Base-by-base conservation (phyloP, 2,329 filamentous ascomycete species). In the Colletotrichum tanaceti region DNA sequence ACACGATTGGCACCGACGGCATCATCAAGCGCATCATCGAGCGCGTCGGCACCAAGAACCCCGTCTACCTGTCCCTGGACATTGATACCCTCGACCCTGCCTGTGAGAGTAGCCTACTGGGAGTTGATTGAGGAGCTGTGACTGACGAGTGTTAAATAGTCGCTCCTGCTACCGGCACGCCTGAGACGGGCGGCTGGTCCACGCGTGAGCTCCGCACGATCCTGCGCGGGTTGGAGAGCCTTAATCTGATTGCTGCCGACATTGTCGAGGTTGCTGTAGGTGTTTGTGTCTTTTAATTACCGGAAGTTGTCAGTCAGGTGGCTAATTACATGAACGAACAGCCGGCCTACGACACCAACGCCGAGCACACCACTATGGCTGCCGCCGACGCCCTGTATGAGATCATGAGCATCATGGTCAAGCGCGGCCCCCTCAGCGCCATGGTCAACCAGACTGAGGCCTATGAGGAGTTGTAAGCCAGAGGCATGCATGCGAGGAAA, bases 11-110 rank as follows among this genome's bases (percentile, higher is more conserved):
- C 47, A 81, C 86, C 35, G 86, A 88, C 0, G 93, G 93, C 5
- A 94, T 97, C 76, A 91, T 95, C 77, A 88, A 91, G 79, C 90
- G 88, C 77, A 96, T 97, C 75, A 81, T 88, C 50, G 89, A 93
- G 4, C 85, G 92, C 28, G 91, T 97, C 20, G 92, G 92, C 10
- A 91, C 89, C 24, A 84, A 85, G 62, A 90, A 89, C 70, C 93
- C 93, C 0, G 91, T 96, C 0, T 97, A 97, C 76, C 80, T 97
- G 39, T 92, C 89, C 7, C 90, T 97, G 54, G 94, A 97, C 75
- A 97, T 97, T 73, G 93, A 97, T 75, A 94, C 93, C 0, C 83
- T 97, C 4, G 93, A 97, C 76, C 93, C 94, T 9, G 92, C 92
- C 5, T 95, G 67, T 70, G 63, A 58, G 67, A 43, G 11, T 35